phyloP scores from a whole-genome alignment of 805 yeast species.

The Candida nanaspora region DNA sequence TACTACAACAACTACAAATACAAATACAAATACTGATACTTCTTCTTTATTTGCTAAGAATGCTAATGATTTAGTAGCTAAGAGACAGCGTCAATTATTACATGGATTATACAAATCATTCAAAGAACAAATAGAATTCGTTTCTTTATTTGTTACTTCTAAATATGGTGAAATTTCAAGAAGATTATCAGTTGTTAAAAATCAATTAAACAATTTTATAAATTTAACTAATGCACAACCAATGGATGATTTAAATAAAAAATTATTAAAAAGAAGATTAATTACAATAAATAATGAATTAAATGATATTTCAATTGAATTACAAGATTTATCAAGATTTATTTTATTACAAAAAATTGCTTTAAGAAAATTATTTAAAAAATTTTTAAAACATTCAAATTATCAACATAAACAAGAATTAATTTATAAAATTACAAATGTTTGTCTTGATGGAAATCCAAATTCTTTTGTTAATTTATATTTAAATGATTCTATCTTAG shows the following conservation, averaged over 20 bases:
- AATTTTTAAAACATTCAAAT: slow-evolving; percentile 43
- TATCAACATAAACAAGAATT: slow-evolving; percentile 25
- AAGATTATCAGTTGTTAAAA: slow-evolving; percentile 25
- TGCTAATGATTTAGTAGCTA: slow-evolving; percentile 2
- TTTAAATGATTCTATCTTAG: slow-evolving; percentile 53
- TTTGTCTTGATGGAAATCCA: slow-evolving; percentile 28
- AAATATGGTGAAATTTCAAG: slow-evolving; percentile 65
- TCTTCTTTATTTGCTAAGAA: not conserved
- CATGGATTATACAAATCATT: slow-evolving; percentile 36
- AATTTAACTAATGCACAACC: slow-evolving; percentile 2
- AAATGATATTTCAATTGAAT: slow-evolving; percentile 37
- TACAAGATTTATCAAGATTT: slow-evolving; percentile 64
- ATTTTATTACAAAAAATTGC: slow-evolving; percentile 69
- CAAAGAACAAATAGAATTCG: slow-evolving; percentile 51
- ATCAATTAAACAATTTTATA: slow-evolving; percentile 19
- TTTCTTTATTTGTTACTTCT: slow-evolving; percentile 55
- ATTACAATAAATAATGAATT: slow-evolving; percentile 27
- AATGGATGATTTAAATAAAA: slow-evolving; percentile 7
- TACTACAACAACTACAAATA: slow-evolving; percentile 3
- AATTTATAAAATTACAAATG: slow-evolving; percentile 23
- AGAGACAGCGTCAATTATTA: slow-evolving; percentile 14
- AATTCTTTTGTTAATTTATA: slow-evolving; percentile 56
- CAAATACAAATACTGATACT: not conserved
- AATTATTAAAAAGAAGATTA: slow-evolving; percentile 17
- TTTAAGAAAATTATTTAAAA: slow-evolving; percentile 65